Evolutionary conservation across 257 asterid species (phyloP).

Genomic region (Haberlea rhodopensis): DNA sequence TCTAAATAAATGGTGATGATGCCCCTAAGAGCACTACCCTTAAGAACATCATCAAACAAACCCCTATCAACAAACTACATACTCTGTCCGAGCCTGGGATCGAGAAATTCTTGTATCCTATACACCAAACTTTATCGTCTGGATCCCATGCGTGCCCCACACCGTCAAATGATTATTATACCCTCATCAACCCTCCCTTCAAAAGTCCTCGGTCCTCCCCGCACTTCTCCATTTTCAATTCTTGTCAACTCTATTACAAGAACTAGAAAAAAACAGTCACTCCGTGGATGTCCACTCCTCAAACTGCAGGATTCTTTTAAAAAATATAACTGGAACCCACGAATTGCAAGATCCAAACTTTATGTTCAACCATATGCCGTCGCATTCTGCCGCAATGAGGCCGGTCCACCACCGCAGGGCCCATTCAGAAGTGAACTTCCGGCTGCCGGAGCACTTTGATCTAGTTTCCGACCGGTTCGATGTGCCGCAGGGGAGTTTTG

Average conservation of each 20-base stretch:
- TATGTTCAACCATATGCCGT: constrained; percentile 40
- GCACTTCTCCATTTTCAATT: neutral
- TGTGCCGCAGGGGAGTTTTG: constrained; percentile 60
- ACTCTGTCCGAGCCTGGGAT: too few relatives aligned
- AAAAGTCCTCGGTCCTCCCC: neutral
- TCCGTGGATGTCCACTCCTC: constrained; percentile 16
- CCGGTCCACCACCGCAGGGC: constrained; percentile 84
- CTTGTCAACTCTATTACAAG: constrained; percentile 23
- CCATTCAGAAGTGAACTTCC: constrained; percentile 84
- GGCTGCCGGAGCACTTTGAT: constrained; percentile 84
- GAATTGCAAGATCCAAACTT: constrained; percentile 87
- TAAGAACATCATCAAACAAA: too few relatives aligned
- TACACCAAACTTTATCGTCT: too few relatives aligned
- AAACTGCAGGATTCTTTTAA: constrained; percentile 16
- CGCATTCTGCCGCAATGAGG: constrained; percentile 53
- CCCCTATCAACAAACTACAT: too few relatives aligned
- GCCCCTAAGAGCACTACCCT: too few relatives aligned
- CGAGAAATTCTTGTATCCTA: too few relatives aligned
- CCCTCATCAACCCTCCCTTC: too few relatives aligned
- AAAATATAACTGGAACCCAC: constrained; percentile 10
- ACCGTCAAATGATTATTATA: too few relatives aligned
- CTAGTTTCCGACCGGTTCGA: constrained; percentile 69
- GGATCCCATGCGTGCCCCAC: too few relatives aligned
- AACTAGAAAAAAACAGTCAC: constrained; percentile 25
- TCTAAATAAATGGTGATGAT: too few relatives aligned